These are phyloP conservation scores for Rhynchosporium secalis DNA, from an alignment of 2,329 filamentous ascomycete genomes.

Conservation along the genomic window DNA sequence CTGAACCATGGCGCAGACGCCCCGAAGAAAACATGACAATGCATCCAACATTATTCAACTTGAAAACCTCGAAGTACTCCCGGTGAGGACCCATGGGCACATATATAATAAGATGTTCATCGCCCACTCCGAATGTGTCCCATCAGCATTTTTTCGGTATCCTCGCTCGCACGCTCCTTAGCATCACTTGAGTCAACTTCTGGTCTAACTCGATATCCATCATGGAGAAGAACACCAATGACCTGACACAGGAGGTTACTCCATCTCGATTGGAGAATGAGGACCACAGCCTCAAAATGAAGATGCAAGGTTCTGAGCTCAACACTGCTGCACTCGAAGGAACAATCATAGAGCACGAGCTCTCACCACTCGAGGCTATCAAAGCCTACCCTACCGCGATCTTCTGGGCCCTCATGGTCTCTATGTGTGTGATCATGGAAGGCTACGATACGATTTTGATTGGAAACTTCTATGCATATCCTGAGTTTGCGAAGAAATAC, in stretches of 20 bases:
- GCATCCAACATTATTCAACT: not conserved
- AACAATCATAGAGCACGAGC: constrained; percentile 16
- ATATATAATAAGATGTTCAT: not conserved
- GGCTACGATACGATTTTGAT: constrained; percentile 34
- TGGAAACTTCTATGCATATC: constrained; percentile 31
- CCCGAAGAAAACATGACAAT: not conserved
- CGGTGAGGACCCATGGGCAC: not conserved
- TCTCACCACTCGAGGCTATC: constrained; percentile 55
- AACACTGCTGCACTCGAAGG: constrained; percentile 16
- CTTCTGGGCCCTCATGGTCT: constrained; percentile 31
- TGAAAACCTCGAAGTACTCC: not conserved
- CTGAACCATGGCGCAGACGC: not conserved
- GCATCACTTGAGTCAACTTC: not conserved
- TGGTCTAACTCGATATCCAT: not conserved
- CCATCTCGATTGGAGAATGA: constrained; percentile 20
- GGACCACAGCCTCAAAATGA: constrained; percentile 19
- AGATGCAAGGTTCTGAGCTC: constrained; percentile 18
- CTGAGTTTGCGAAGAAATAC: constrained; percentile 28
- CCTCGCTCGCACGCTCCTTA: not conserved
- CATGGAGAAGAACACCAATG: constrained; percentile 16
- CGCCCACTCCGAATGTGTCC: not conserved
- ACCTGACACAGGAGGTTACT: constrained; percentile 12
- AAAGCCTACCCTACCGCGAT: constrained; percentile 70
- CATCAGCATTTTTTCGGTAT: not conserved
- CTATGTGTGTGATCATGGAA: constrained; percentile 33